Conservation (phyloP, 441 rosid species). For the Gossypium aridum region DNA sequence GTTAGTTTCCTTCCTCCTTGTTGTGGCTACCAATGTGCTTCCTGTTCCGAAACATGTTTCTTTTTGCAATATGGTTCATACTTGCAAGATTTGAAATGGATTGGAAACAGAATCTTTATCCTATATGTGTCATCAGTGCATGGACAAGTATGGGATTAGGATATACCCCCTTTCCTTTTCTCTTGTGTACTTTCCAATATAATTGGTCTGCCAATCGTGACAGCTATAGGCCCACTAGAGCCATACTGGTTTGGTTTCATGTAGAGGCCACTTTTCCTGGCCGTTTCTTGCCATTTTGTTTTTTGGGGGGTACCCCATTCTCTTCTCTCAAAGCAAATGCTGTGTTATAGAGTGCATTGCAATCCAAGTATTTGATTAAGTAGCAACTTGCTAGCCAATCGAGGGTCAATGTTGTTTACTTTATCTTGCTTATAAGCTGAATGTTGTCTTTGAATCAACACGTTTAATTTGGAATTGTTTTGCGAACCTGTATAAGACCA, state of each 20-base stretch:
- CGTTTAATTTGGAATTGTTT: background rate
- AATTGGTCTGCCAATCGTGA: slow-evolving; percentile 17
- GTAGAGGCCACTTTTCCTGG: slow-evolving; percentile 20
- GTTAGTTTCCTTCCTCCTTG: background rate
- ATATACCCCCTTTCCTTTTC: slow-evolving; percentile 5
- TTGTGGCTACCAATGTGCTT: slow-evolving; percentile 23
- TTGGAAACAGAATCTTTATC: slow-evolving; percentile 35
- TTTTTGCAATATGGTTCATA: slow-evolving; percentile 9
- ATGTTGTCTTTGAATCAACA: background rate
- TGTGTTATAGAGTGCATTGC: background rate
- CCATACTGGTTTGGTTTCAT: slow-evolving; percentile 8
- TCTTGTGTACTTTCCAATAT: slow-evolving; percentile 18
- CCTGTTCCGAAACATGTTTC: slow-evolving; percentile 32
- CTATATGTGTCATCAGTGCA: slow-evolving; percentile 21
- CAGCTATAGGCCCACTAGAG: slow-evolving; percentile 11
- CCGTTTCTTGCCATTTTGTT: slow-evolving; percentile 6
- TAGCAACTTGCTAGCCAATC: background rate
- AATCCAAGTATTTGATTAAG: background rate
- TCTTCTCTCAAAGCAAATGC: background rate
- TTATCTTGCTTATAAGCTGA: background rate
- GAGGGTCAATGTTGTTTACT: background rate
- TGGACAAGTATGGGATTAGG: slow-evolving; percentile 36
- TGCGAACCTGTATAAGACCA: background rate
- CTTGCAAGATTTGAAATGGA: slow-evolving; percentile 18
- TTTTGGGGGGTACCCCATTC: background rate